Percentiles rank a stretch among this genome's conserved stretches.
Evolutionary conservation across 495 filamentous ascomycete genomes (phyloP).

Genomic region (Neurospora pannonica): DNA sequence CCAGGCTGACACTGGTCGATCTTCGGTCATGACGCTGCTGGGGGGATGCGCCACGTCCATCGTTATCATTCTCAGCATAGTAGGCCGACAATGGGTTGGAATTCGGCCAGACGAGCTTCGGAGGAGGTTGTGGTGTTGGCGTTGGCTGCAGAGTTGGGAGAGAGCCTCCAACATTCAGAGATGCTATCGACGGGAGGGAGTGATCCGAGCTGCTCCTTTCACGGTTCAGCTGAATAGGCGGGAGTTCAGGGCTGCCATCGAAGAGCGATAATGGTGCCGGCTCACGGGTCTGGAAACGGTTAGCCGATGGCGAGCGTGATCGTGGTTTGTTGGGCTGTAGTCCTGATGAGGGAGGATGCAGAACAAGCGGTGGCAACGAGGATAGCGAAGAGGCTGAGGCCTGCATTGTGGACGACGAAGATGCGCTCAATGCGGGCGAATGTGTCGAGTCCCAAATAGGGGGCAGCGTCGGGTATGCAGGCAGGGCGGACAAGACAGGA

Average conservation of each 20-base stretch:
- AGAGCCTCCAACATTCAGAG: constrained; percentile 25
- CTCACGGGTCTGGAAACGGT: constrained; percentile 28
- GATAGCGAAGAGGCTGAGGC: constrained; percentile 1
- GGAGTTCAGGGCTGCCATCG: constrained; percentile 25
- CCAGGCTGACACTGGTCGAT: constrained; percentile 55
- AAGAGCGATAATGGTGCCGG: constrained; percentile 25
- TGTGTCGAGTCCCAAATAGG: not conserved
- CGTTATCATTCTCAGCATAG: constrained; percentile 34
- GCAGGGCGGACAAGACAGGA: not conserved
- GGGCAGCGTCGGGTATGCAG: constrained; percentile 2
- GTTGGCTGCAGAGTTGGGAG: constrained; percentile 12
- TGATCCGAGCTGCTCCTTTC: constrained; percentile 8
- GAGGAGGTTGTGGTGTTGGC: constrained; percentile 18
- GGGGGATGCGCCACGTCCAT: constrained; percentile 30
- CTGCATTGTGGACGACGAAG: not conserved
- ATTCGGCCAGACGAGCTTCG: constrained; percentile 39
- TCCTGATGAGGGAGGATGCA: not conserved
- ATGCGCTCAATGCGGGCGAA: not conserved
- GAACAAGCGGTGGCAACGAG: not conserved
- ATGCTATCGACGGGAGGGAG: constrained; percentile 33
- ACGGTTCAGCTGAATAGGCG: constrained; percentile 29
- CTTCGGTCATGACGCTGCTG: constrained; percentile 28
- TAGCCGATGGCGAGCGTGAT: constrained; percentile 19
- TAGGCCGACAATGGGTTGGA: constrained; percentile 45
- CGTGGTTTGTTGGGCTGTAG: constrained; percentile 4